Percentiles rank a stretch among this genome's conserved stretches.
These are phyloP conservation scores for Pseudogymnoascus sp. DNA, from an alignment of 2,329 filamentous ascomycete species.

Conservation along the genomic window DNA sequence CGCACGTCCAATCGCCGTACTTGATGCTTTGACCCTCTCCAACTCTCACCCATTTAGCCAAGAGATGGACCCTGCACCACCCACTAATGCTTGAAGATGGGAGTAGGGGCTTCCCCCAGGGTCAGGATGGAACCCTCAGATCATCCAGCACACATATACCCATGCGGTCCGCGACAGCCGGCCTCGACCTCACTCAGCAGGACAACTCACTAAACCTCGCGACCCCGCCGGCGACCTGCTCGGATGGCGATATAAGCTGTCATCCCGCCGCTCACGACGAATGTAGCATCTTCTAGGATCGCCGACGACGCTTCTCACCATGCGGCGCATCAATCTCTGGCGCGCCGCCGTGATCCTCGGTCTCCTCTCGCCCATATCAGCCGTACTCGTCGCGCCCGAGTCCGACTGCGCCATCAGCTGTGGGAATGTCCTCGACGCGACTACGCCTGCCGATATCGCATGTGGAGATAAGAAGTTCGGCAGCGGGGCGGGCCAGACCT, in stretches of 20 bases:
- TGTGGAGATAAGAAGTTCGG: slow-evolving; percentile 13
- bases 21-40: not conserved
- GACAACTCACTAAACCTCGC: not conserved
- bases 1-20: not conserved
- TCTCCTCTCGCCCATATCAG: not conserved
- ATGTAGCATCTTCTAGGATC: slow-evolving; percentile 4
- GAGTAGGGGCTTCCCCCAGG: not conserved
- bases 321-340: slow-evolving; percentile 8
- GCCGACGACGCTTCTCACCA: slow-evolving; percentile 4
- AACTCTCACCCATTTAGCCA: not conserved
- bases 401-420: slow-evolving; percentile 26
- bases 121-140: slow-evolving; percentile 1
- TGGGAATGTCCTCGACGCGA: slow-evolving; percentile 24
- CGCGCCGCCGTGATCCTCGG: not conserved
- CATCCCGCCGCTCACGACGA: not conserved
- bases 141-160: not conserved
- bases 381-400: slow-evolving; percentile 6
- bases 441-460: slow-evolving; percentile 20
- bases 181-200: not conserved
- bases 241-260: not conserved
- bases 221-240: not conserved
- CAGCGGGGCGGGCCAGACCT: slow-evolving; percentile 19
- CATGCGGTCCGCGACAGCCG: not conserved
- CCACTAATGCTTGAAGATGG: not conserved
- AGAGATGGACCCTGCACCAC: not conserved